Percentiles rank a stretch among this genome's conserved stretches.
phyloP scores from a whole-genome alignment of 139 green algal species.

The Eudorina sp. region DNA sequence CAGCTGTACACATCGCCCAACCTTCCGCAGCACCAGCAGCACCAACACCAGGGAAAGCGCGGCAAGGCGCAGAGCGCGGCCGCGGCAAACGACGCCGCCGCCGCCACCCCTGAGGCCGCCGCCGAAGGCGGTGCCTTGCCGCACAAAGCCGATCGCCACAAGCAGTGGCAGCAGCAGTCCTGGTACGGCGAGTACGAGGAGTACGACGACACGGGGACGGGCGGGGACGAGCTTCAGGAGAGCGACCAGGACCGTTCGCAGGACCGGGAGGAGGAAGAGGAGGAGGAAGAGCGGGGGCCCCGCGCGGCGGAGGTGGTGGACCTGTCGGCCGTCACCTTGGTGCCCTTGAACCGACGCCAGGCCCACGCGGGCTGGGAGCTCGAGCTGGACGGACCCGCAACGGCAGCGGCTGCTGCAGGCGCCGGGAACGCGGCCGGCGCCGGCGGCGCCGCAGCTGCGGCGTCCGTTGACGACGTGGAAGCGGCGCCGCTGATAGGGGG shows the following conservation, averaged over 20 bases:
- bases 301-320: slow-evolving; percentile 22
- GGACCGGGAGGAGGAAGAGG: neutral
- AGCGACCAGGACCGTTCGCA: neutral
- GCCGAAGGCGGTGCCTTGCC: neutral
- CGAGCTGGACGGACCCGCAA: neutral
- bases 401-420: too few relatives aligned
- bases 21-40: neutral
- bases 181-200: slow-evolving; percentile 22
- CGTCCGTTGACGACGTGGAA: slow-evolving; percentile 1
- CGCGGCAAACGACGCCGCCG: neutral
- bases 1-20: neutral
- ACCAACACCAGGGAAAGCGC: neutral
- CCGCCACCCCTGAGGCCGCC: neutral
- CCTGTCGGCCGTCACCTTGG: slow-evolving; percentile 3
- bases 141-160: neutral
- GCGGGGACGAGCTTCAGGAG: neutral
- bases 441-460: neutral
- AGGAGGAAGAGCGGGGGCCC: neutral
- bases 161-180: slow-evolving; percentile 22
- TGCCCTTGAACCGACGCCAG: slow-evolving; percentile 13
- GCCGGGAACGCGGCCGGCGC: neutral
- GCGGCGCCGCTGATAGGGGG: slow-evolving; percentile 17
- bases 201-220: neutral
- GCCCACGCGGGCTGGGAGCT: neutral
- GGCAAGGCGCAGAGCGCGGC: neutral